Evolutionary conservation across 2,329 filamentous ascomycete genomes (phyloP), one percentile per base, ranked within the genome.

Genomic region (Diaporthe vaccinii): DNA sequence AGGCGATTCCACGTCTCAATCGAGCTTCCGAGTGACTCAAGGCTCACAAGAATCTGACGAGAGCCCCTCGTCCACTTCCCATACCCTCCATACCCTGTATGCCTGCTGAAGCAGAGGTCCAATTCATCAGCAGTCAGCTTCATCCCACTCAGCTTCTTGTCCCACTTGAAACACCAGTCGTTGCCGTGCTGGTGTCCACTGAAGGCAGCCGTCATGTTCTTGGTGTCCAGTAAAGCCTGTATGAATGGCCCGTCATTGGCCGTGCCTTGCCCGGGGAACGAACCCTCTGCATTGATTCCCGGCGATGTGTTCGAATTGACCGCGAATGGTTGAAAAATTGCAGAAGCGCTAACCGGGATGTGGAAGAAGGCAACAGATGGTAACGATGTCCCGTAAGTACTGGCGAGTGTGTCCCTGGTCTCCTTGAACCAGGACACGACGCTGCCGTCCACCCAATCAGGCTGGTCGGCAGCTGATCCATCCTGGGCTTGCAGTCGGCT

Each of bases 31-130:
- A 90, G 79, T 31, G 81, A 81, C 1, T 83, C 80, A 55, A 89
- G 84, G 2, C 86, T 83, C 1, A 93, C 78, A 2, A 86, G 78
- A 17, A 93, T 83, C 78, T 92, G 89, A 1, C 91, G 85, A 4
- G 87, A 87, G 1, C 92, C 93, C 0, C 92, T 88, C 10, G 88
- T 87, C 89, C 90, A 93, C 59, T 86, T 85, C 0, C 92, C 91
- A 78, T 94, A 94, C 0, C 93, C 93, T 0, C 92, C 93, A 74
- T 94, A 94, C 0, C 93, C 93, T 0, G 91, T 89, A 77, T 92
- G 92, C 76, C 93, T 90, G 10, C 91, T 91, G 78, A 90, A 91
- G 73, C 82, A 83, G 8, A 82, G 72, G 49, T 78, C 80, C 9
- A 84, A 49, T 17, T 83, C 86, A 82, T 84, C 87, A 82, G 79